Evolutionary conservation across 805 yeast species (phyloP), one percentile per base, ranked within the genome.

Genomic region (Candida nitratophila): DNA sequence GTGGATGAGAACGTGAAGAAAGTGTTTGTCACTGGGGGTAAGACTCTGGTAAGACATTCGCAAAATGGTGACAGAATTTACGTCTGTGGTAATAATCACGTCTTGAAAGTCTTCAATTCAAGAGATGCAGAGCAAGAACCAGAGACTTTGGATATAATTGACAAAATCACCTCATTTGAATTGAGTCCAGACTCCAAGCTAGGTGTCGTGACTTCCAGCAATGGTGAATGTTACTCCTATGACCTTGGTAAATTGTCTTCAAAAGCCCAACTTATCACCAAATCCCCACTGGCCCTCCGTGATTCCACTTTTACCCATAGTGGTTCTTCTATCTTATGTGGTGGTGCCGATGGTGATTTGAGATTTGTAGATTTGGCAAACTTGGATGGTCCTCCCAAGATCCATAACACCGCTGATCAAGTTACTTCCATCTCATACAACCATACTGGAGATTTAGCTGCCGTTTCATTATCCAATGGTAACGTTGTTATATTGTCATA

Each of bases 331-430:
- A 66, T 72, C 1, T 66, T 79, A 1, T 71, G 79, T 47, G 89
- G 83, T 22, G 90, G 91, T 34, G 86, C 83, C 50, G 84, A 79
- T 49, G 72, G 74, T 37, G 78, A 78, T 44, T 60, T 84, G 36
- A 65, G 68, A 2, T 55, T 83, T 3, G 57, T 80, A 1, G 77
- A 74, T 42, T 50, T 71, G 32, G 54, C 55, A 20, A 64, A 65
- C 14, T 65, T 65, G 32, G 57, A 62, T 15, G 55, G 60, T 14
- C 50, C 54, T 10, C 29, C 56, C 12, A 54, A 65, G 58, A 30
- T 59, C 70, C 32, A 63, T 59, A 35, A 59, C 69, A 51, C 61
- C 0, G 69, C 74, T 0, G 88, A 82, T 44, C 85, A 79, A 58
- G 61, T 81, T 3, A 69, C 76, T 17, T 72, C 75, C 17, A 47